Base-by-base conservation (phyloP, 1,284 basidiomycete genomes). In the Vanrija sp. region DNA sequence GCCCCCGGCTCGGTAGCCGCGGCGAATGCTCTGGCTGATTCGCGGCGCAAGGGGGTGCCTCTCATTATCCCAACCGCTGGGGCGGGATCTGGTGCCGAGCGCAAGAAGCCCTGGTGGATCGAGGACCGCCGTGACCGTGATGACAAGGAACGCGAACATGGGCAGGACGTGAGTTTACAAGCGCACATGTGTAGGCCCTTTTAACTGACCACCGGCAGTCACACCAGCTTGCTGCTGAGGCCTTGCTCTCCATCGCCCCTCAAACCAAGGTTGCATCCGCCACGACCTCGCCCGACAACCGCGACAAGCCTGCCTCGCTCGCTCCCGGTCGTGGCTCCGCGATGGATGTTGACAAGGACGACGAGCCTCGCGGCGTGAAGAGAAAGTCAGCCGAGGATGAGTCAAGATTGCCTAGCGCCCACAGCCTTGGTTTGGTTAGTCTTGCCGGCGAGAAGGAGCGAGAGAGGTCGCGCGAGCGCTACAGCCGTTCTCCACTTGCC, bases 191-290 rank as follows among this genome's bases (percentile, higher is more conserved):
- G 34, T 15, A 12, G 34, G 2, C n/a, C n/a, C 9, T 34, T 34
- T 12, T 14, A 23, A 34, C 34, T 34, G 12, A 34, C 34, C 21
- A 34, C 34, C 5, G 9, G 4, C 14, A 34, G 25, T 74, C 72
- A 7, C 73, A 76, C 51, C 75, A 77, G 60, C 67, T 74, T 18
- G 75, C 75, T 8, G 75, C 75, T 1, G 75, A 77, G 55, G 69
- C 75, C 1, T 62, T 77, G 8, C 62, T 77, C 6, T 72, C 69
- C 6, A 76, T 77, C 57, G 74, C 71, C 3, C 74, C 75, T 2
- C 58, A 61, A n/a, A 61, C 67, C 5, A 64, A 66, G 47, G 58
- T 52, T 7, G 51, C 59, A 5, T 52, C 52, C 26, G 49, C 52
- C 3, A 42, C 28, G 15, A 45, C 43, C 14, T 69, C 67, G 1